These are phyloP conservation scores for Microcos paniculata DNA, from an alignment of 345 rosid species.

Conservation along the genomic window DNA sequence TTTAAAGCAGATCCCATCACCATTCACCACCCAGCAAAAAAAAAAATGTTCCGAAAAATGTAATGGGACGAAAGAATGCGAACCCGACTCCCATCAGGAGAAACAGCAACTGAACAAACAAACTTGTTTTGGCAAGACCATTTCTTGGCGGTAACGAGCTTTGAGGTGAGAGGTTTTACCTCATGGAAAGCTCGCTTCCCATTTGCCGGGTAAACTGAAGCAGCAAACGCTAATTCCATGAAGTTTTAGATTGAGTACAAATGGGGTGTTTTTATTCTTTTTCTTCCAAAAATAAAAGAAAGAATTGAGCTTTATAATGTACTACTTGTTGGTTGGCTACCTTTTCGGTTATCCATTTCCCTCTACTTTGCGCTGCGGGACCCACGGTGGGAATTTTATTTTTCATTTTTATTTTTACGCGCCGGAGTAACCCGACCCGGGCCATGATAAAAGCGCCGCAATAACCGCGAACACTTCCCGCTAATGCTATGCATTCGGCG, in stretches of 20 bases:
- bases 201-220: conserved; percentile 32
- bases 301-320: background rate
- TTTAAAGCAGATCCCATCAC: conserved; percentile 13
- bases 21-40: background rate
- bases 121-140: conserved; percentile 27
- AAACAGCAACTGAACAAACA: conserved; percentile 40
- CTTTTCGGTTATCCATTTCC: background rate
- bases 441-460: background rate
- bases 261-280: background rate
- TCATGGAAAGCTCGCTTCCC: conserved; percentile 25
- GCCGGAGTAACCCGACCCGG: background rate
- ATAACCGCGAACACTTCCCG: background rate
- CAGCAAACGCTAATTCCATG: conserved; percentile 46
- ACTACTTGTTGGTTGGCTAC: background rate
- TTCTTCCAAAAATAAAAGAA: background rate
- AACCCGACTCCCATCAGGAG: conserved; percentile 43
- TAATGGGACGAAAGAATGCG: conserved; percentile 19
- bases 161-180: conserved; percentile 24
- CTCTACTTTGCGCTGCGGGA: background rate
- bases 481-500: background rate
- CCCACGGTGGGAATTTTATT: background rate
- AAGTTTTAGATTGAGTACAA: background rate
- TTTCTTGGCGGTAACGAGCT: conserved; percentile 20
- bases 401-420: background rate
- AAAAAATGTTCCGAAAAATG: background rate